Evolutionary conservation across 768 basidiomycete genomes (phyloP), one percentile per base, ranked within the genome.

Genomic region (Pisolithus orientalis): DNA sequence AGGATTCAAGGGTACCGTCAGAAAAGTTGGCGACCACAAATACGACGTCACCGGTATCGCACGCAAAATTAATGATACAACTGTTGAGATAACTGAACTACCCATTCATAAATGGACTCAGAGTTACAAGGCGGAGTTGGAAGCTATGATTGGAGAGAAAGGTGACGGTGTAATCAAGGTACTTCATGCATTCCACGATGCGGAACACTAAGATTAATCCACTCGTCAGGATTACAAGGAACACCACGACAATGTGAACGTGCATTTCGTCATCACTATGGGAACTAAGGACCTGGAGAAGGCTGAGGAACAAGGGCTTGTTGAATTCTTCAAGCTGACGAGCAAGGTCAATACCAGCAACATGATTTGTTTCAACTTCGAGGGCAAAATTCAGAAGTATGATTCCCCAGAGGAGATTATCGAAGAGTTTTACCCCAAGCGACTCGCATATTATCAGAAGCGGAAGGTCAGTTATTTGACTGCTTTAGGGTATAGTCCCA

Each of bases 351-450:
- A 78, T 67, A 96, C 92, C 14, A 80, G 82, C 65, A 99, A 99
- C 73, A 98, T 99, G 96, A 96, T 98, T 16, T 94, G 92, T 70
- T 99, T 99, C 68, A 95, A 99, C 69, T 80, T 90, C 54, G 89
- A 94, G 16, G 87, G 91, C 59, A 96, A 95, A 75, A 95, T 99
- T 72, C 92, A 85, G 73, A 94, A 85, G 70, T 98, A 97, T 67
- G 74, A 80, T 16, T 80, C 84, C 0, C 83, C 96, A 0, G 96
- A 98, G 64, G 87, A 94, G 58, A 90, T 99, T 49, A 68, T 98
- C 43, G 84, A 90, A 57, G 94, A 96, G 38, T 99, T 96, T 65
- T 99, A 90, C 65, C 88, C 90, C 27, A 72, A 84, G 51, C 83
- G 96, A 14, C 71, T 99, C 57, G 84, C 89, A 27, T 93, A 81